Evolutionary conservation across 495 filamentous ascomycete species (phyloP), one percentile per base, ranked within the genome.

Genomic region (Cetradonia linearis): DNA sequence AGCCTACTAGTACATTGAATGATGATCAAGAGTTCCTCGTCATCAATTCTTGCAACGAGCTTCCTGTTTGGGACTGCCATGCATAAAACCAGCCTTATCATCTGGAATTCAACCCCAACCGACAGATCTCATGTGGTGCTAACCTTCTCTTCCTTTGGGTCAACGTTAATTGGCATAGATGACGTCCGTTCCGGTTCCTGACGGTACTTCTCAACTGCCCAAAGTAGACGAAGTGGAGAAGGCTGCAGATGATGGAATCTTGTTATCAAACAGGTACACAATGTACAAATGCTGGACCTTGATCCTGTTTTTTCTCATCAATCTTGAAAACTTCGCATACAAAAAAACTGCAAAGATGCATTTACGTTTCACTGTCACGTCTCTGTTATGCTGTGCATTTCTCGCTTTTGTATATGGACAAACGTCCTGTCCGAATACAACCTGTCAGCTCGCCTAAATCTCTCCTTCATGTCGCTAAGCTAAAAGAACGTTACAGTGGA

Each of bases 351-450:
- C 44, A 59, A 52, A 36, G 8, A 59, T 59, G 57, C 31, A 28
- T 59, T 49, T 18, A n/a, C 34, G 18, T 16, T 59, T 23, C 1
- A 16, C 25, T n/a, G 11, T 42, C 33, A 28, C 46, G 5, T 27
- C 34, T 30, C 20, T 59, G 33, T 34, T 59, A 10, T 59, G 46
- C 34, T 40, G 5, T 52, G 25, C 40, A 28, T 20, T 52, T 31
- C 28, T 38, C 33, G 42, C 57, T 52, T 48, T n/a, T 11, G 57
- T 59, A 18, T 52, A 49, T 25, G 57, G 57, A 31, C 57, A 59
- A 49, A 59, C 57, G 16, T 46, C 42, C n/a, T 59, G 57, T 52
- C 57, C 57, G 13, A 59, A 59, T 52, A 50, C 57, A 18, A 59
- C 57, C 20, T 48, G 57, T 59, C 16, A 52, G 57, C 18, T 0